Evolutionary conservation across 2,329 filamentous ascomycete genomes (phyloP).

Genomic region (Botrytis hyacinthi): DNA sequence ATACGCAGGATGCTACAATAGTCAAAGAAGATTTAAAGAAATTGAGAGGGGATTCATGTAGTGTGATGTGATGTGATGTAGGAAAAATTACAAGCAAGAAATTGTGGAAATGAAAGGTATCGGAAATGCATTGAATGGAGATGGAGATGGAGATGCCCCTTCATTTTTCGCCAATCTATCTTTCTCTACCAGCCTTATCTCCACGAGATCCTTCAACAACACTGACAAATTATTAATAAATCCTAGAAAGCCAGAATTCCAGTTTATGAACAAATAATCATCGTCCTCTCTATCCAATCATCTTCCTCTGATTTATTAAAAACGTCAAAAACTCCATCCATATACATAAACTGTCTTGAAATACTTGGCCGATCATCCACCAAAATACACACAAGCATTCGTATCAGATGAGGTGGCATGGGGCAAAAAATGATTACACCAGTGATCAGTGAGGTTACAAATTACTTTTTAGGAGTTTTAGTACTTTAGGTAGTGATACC

Average conservation of each 20-base stretch:
- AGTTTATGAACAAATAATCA: not conserved
- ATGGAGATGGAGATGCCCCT: not conserved
- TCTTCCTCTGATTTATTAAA: not conserved
- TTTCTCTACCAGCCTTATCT: not conserved
- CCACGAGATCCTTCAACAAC: not conserved
- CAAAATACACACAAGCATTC: conserved; percentile 25
- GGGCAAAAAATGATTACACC: not conserved
- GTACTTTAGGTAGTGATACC: conserved; percentile 6
- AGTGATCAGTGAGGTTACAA: conserved; percentile 4
- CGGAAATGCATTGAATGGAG: not conserved
- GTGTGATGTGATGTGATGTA: conserved; percentile 13
- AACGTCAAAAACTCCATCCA: not conserved
- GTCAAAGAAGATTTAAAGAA: not conserved
- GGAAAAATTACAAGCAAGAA: conserved; percentile 14
- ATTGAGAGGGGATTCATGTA: not conserved
- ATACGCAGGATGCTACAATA: not conserved
- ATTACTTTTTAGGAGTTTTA: not conserved
- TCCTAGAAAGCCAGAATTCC: not conserved
- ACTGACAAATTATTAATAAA: not conserved
- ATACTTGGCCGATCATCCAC: conserved; percentile 27
- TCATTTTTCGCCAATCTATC: conserved; percentile 13
- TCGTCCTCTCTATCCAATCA: not conserved
- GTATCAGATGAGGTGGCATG: conserved; percentile 23
- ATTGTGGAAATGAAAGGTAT: conserved; percentile 2
- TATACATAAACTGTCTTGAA: not conserved